Percentiles rank a stretch among this genome's conserved stretches.
Conservation (phyloP, 163 green algal genomes). For the Scenedesmus sp. region DNA sequence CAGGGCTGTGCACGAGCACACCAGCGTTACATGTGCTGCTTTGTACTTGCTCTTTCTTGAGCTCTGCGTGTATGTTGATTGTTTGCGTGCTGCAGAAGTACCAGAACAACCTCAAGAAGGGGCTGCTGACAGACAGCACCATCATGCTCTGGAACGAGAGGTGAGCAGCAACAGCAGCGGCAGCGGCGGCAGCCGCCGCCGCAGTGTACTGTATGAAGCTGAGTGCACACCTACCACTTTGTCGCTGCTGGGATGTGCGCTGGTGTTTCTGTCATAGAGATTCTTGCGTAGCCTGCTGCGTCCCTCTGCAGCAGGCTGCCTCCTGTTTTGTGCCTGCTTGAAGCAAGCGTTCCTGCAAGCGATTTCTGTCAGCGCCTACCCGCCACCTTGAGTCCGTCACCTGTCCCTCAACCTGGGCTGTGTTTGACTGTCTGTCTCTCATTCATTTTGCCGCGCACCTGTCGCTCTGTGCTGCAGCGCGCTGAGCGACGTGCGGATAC, state of each 20-base stretch:
- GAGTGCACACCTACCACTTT: no score
- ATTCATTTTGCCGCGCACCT: background rate
- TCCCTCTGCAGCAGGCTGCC: no score
- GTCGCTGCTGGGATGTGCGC: no score
- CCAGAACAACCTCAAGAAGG: conserved; percentile 94
- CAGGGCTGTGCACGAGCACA: no score
- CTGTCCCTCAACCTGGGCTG: no score
- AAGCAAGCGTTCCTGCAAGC: no score
- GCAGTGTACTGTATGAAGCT: background rate
- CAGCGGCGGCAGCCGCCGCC: background rate
- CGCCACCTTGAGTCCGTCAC: no score
- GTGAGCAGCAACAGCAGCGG: conserved; percentile 49
- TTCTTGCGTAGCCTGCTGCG: no score
- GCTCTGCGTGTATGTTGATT: background rate
- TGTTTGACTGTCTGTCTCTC: background rate
- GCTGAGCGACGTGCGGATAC: conserved; percentile 90
- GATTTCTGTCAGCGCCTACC: no score
- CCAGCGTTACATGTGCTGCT: background rate
- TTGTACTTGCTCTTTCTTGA: background rate
- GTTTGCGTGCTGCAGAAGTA: conserved; percentile 85
- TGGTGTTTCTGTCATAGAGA: no score
- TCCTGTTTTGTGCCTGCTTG: no score
- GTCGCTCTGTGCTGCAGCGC: conserved; percentile 65
- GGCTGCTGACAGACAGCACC: conserved; percentile 91
- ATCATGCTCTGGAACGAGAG: conserved; percentile 96